Evolutionary conservation across 164 flowering plant species (phyloP), one percentile per base, ranked within the genome.

Genomic region (Vitis rupestris): DNA sequence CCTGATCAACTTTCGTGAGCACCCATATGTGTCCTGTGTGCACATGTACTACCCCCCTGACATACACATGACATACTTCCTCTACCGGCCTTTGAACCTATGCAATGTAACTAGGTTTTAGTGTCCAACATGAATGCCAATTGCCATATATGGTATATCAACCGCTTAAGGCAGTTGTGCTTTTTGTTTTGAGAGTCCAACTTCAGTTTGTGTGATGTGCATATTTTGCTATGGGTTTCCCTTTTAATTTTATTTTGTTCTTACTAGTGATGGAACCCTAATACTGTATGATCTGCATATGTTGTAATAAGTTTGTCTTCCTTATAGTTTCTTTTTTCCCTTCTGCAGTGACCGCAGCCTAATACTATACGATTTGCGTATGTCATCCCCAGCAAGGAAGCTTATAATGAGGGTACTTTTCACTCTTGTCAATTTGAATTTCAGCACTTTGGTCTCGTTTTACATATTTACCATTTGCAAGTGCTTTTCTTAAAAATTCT

Each of bases 301-400:
- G 16, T 15, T 14, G 14, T 47, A 44, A 16, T 44, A 7, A 15
- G 8, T 63, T 5, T 63, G 31, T 17, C 50, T 70, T 5, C 37
- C 8, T 47, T 29, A 10, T 72, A 27, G 19, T 19, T 19, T 19
- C 19, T 19, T 19, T 48, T 29, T 29, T 30, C 29, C 50, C 11
- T 68, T 73, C 65, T 79, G 70, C 74, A 95, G 98, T 81, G 98
- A 95, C 59, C 94, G 98, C 37, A 87, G 93, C 79, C 93, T 95
- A 72, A 77, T 82, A 48, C 67, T 95, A 27, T 95, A 93, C 77
- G 99, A 95, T 73, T 73, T 95, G 63, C 97, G 98, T 11, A 75
- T 82, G 84, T 81, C 97, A 53, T 76, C 93, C 52, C 90, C 97
- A 55, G 81, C 84, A 58, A 86, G 87, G 78, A 90, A 85, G 78